Percentiles rank a stretch among this genome's conserved stretches.
Evolutionary conservation across 2,329 filamentous ascomycete species (phyloP).

Genomic region (Rutstroemia sp.): DNA sequence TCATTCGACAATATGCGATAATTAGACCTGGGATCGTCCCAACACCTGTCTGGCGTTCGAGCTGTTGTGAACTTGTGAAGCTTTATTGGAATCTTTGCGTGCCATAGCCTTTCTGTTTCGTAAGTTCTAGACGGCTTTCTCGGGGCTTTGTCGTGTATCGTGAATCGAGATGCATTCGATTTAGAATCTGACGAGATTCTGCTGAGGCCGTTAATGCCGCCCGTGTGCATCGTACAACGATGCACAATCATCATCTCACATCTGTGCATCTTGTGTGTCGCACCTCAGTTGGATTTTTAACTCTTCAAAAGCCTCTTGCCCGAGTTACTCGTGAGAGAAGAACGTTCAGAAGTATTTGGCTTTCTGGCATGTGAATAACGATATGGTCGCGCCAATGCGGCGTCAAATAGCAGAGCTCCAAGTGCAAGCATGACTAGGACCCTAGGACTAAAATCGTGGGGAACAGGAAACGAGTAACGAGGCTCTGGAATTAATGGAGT

Average conservation of each 20-base stretch:
- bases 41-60: background rate
- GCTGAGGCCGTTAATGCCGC: background rate
- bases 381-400: background rate
- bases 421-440: background rate
- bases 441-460: background rate
- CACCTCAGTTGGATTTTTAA: background rate
- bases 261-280: background rate
- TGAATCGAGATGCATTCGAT: background rate
- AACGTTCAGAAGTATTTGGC: background rate
- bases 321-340: background rate
- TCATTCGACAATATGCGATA: background rate
- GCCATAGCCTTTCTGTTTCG: background rate
- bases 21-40: too few species aligned
- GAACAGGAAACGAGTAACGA: background rate
- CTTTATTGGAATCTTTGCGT: background rate
- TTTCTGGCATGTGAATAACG: background rate
- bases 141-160: background rate
- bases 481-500: background rate
- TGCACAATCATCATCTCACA: background rate
- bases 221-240: background rate
- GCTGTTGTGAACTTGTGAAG: background rate
- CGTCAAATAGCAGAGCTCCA: background rate
- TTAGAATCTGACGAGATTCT: background rate
- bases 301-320: background rate
- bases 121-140: background rate